These are phyloP conservation scores for Endoconidiophora laricicola DNA, from an alignment of 2,329 filamentous ascomycete species.

Conservation along the genomic window DNA sequence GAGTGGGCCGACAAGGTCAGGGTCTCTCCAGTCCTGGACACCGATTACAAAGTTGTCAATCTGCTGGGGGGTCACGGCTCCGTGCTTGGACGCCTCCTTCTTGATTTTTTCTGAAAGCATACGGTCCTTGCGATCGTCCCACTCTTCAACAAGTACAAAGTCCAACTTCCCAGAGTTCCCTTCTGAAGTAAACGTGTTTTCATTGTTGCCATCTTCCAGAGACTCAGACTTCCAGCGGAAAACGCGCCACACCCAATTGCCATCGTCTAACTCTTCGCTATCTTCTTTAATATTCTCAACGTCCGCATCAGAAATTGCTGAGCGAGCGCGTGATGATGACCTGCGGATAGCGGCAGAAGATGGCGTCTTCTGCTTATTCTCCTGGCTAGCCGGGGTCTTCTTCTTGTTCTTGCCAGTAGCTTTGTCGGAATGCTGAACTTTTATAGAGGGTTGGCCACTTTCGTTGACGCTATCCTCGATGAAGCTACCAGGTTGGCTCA, in stretches of 20 bases:
- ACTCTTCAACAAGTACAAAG: background rate
- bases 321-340: too few relatives aligned
- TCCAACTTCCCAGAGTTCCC: background rate
- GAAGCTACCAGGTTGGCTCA: constrained; percentile 56
- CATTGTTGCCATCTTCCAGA: background rate
- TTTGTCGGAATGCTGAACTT: constrained; percentile 33
- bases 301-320: too few relatives aligned
- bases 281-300: constrained; percentile 10
- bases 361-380: too few relatives aligned
- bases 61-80: constrained; percentile 15
- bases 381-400: constrained; percentile 6
- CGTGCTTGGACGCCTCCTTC: constrained; percentile 18
- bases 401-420: constrained; percentile 16
- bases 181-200: background rate
- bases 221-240: constrained; percentile 21
- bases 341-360: too few relatives aligned
- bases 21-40: constrained; percentile 76
- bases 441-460: constrained; percentile 39
- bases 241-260: constrained; percentile 29
- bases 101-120: constrained; percentile 19
- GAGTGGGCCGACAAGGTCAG: constrained; percentile 27
- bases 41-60: constrained; percentile 59
- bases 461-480: constrained; percentile 43
- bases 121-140: background rate
- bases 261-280: constrained; percentile 15